These are phyloP conservation scores for Penicillium capsulatum DNA, from an alignment of 2,329 filamentous ascomycete species.

Conservation along the genomic window DNA sequence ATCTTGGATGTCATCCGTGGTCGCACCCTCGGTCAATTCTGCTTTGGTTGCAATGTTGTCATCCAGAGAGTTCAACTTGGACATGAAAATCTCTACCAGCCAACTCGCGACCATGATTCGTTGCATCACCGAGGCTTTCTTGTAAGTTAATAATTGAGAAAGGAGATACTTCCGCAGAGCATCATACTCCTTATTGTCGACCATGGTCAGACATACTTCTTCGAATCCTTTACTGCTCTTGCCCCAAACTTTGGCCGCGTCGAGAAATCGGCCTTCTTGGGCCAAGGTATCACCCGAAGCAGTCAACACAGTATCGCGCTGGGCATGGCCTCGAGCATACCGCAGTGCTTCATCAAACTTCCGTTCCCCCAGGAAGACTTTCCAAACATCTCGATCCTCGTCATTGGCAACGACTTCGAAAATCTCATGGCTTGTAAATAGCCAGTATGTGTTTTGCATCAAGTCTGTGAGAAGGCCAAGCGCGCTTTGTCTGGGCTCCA, in stretches of 20 bases:
- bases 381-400: slow-evolving; percentile 91
- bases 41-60: slow-evolving; percentile 89
- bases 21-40: slow-evolving; percentile 69
- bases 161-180: slow-evolving; percentile 84
- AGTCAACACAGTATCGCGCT: slow-evolving; percentile 87
- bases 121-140: slow-evolving; percentile 84
- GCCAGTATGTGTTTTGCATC: slow-evolving; percentile 96
- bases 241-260: slow-evolving; percentile 86
- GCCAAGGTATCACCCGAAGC: slow-evolving; percentile 87
- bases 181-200: slow-evolving; percentile 85
- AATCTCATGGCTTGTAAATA: slow-evolving; percentile 86
- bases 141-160: slow-evolving; percentile 75
- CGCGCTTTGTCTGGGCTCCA: slow-evolving; percentile 72
- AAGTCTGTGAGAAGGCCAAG: slow-evolving; percentile 84
- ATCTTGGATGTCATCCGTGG: slow-evolving; percentile 61
- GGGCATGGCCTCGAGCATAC: slow-evolving; percentile 72
- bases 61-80: slow-evolving; percentile 88
- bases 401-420: slow-evolving; percentile 89
- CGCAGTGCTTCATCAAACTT: slow-evolving; percentile 84
- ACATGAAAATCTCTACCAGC: slow-evolving; percentile 96
- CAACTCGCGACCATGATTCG: slow-evolving; percentile 91
- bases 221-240: slow-evolving; percentile 97
- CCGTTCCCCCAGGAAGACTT: slow-evolving; percentile 80
- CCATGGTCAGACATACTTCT: slow-evolving; percentile 85
- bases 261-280: slow-evolving; percentile 72